Evolutionary conservation across 768 basidiomycete genomes (phyloP), one percentile per base, ranked within the genome.

Genomic region (Zangia roseola): DNA sequence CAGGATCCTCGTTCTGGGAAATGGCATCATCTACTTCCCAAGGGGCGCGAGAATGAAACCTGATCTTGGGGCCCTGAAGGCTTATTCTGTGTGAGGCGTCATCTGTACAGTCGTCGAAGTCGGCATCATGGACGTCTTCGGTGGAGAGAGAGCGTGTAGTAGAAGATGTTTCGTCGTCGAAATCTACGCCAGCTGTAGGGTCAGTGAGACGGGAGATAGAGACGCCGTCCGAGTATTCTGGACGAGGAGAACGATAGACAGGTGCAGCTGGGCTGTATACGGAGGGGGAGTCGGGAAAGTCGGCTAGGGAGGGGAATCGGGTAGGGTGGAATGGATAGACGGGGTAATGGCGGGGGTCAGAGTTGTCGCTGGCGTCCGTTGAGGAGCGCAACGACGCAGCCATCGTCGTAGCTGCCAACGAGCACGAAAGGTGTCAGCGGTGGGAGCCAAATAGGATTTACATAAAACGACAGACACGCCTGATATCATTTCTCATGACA

Each of bases 1-100:
- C 75, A 5, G 69, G 57, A 35, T 82, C 81, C 26, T 74, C 80
- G 59, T 76, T 77, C 25, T 72, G 65, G 3, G 76, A 49, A 4
- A 67, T 33, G 31, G 71, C 75, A 13, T 76, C 80, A 41, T 81
- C 85, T 31, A 76, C 68, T 68, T 91, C 88, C 89, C 89, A 92
- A 34, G 89, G 89, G 16, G 89, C 85, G 21, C 78, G 84, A 53
- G 86, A 87, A 66, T 89, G 86, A 61, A 89, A 82, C 43, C 83
- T 82, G 78, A 91, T 87, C 67, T 82, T 89, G 25, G 89, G 89
- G n/a, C 90, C 90, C 28, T 86, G 80, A 40, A 84, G 70, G 58
- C 86, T 89, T 67, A 90, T 79, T 45, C 83, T 76, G 50, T 75
- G 65, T 2, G 74, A 68, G 31, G 71, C 58, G 9, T 74, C 74